Base-by-base conservation (phyloP, 2,329 filamentous ascomycete species). In the Colletotrichum sp. region DNA sequence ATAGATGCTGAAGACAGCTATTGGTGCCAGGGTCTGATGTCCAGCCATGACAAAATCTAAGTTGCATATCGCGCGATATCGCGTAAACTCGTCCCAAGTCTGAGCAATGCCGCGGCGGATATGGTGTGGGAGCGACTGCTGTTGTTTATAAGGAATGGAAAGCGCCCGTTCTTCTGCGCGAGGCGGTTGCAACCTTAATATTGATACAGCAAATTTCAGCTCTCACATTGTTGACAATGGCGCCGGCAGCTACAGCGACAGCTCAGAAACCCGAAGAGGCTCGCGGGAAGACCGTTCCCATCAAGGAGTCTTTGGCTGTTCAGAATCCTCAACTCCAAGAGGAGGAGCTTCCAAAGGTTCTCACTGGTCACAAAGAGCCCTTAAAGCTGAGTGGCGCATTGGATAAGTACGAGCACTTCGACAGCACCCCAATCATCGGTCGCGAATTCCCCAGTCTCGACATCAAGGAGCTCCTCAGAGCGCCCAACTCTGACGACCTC, bases 391-490 rank as follows among this genome's bases (percentile, higher is more conserved):
- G 86, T 3, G 90, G 90, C 1, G 86, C 82, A 2, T 84, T 92
- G 0, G 87, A 92, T 52, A 74, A 85, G 13, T 90, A 88, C 76
- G 86, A 91, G 76, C 86, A 86, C 4, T 90, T 92, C 72, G 92
- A 93, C 36, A 84, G 90, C 6, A 93, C 92, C 2, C 92, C 92
- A 0, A 84, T 89, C 57, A 93, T 94, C 72, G 92, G 92, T 6
- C 87, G 88, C 8, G 92, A 94, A 79, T 94, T 88, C 77, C 85
- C 88, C n/a, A 87, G 86, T 16, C 87, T 90, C 39, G 89, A 92
- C 77, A 85, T 94, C 1, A 88, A 88, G 8, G 92, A 94, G 39
- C 89, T 90, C 78, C 85, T 95, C 8, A 85, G 91, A 32, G 90
- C 91, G 0, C 86, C 90, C 0, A 92, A 94, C 80, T 87, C 91